These are phyloP conservation scores for Ampelomyces quisqualis DNA, from an alignment of 2,329 filamentous ascomycete genomes.

Conservation along the genomic window DNA sequence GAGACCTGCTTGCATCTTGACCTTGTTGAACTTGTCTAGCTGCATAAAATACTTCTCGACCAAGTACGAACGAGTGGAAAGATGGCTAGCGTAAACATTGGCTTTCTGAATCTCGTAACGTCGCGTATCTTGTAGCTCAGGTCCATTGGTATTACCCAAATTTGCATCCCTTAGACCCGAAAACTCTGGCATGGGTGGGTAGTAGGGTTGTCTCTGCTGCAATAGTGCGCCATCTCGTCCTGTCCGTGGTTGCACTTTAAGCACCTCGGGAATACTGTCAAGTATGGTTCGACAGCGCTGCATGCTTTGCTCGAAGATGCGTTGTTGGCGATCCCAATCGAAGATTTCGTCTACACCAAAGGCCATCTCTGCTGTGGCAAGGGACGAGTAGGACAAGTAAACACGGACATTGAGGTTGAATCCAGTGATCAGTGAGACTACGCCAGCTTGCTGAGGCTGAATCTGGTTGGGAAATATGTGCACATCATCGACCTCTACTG, in stretches of 20 bases:
- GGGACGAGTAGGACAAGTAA: conserved; percentile 75
- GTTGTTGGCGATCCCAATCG: conserved; percentile 74
- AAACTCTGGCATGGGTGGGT: conserved; percentile 42
- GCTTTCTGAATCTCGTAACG: conserved; percentile 85
- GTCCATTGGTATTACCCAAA: conserved; percentile 22
- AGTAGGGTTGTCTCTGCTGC: conserved; percentile 37
- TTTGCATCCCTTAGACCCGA: conserved; percentile 30
- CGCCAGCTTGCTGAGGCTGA: conserved; percentile 66
- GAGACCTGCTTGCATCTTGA: conserved; percentile 49
- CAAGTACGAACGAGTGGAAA: conserved; percentile 79
- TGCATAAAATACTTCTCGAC: conserved; percentile 84
- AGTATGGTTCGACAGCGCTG: conserved; percentile 68
- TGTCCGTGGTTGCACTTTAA: conserved; percentile 58
- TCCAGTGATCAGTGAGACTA: conserved; percentile 70
- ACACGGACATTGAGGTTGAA: conserved; percentile 80
- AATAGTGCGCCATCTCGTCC: conserved; percentile 33
- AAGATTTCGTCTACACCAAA: conserved; percentile 77
- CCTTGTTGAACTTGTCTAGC: conserved; percentile 61
- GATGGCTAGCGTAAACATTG: conserved; percentile 80
- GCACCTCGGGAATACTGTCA: conserved; percentile 66
- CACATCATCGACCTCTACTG: conserved; percentile 79
- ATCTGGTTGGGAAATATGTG: conserved; percentile 73
- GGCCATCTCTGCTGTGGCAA: conserved; percentile 77
- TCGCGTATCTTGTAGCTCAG: conserved; percentile 42
- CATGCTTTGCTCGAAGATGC: conserved; percentile 69